Evolutionary conservation across 768 basidiomycete genomes (phyloP), one percentile per base, ranked within the genome.

Genomic region (Porphyrellus cyaneotinctus): DNA sequence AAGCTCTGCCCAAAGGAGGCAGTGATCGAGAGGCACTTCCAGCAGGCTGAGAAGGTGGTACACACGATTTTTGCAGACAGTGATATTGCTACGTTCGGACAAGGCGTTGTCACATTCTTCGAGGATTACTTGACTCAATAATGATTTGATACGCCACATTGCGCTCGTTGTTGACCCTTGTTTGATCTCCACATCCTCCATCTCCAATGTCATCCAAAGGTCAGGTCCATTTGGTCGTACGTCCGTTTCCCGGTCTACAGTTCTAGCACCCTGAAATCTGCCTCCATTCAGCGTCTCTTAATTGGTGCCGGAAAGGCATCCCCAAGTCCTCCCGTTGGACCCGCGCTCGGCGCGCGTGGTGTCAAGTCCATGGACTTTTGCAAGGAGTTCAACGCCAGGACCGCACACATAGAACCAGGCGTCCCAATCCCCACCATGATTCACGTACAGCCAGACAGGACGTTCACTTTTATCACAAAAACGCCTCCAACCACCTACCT

Each of bases 361-460:
- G 95, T 99, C 61, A 97, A 97, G 74, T 93, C 94, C 24, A 98
- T 98, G 89, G 97, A 99, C 74, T 99, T 99, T 68, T 97, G 94
- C 79, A 99, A 97, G 71, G 94, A 98, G 70, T 99, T 98, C 76
- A 99, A 99, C 67, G 95, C 95, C n/a, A 85, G 87, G 58, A 97
- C 95, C 18, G 87, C 91, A 30, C 87, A 91, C 68, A 79, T 95
- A 33, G 81, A 84, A 56, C 84, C 87, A 17, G 91, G 91, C 32
- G 81, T 88, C 11, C 95, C 97, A 8, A 82, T 83, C 35, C 95
- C 97, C 11, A 97, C 94, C n/a, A 73, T 87, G 56, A 95, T 99
- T 65, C 90, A 84, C 50, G 87, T 99, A 53, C 86, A 91, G 62
- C 91, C 95, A 49, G 97, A 99, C 77, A 87, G 94, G 56, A 82